Conservation (phyloP, 2,329 filamentous ascomycete species). For the Pseudogymnoascus sp. region DNA sequence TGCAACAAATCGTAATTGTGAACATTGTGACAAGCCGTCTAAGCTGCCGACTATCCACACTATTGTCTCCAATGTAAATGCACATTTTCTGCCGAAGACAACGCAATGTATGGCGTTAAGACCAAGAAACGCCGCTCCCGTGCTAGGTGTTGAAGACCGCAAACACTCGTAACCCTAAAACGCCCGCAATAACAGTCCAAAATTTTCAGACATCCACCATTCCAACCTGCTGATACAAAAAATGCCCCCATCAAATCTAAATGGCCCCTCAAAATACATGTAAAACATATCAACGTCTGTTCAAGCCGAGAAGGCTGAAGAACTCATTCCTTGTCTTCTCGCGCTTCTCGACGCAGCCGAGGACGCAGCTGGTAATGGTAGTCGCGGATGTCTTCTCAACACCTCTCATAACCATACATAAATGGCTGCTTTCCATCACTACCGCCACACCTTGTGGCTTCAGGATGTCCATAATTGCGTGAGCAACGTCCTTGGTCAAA, state of each 20-base stretch:
- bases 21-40: background rate
- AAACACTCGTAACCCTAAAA: constrained; percentile 17
- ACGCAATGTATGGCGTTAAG: constrained; percentile 27
- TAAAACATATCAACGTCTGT: constrained; percentile 35
- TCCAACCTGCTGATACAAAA: constrained; percentile 3
- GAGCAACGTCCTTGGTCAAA: constrained; percentile 88
- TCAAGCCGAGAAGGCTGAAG: constrained; percentile 64
- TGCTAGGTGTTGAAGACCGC: constrained; percentile 29
- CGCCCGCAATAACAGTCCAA: constrained; percentile 1
- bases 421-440: constrained; percentile 91
- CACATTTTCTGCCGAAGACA: constrained; percentile 3
- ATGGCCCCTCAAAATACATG: background rate
- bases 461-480: constrained; percentile 86
- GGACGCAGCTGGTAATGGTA: constrained; percentile 92
- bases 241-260: background rate
- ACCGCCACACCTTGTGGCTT: constrained; percentile 92
- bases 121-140: constrained; percentile 26
- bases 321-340: constrained; percentile 96
- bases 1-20: constrained; percentile 7
- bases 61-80: constrained; percentile 9
- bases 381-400: constrained; percentile 81
- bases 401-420: constrained; percentile 99
- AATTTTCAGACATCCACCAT: constrained; percentile 1
- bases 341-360: constrained; percentile 88
- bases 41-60: background rate